These are phyloP conservation scores for Daldinia eschscholtzii DNA, from an alignment of 2,329 filamentous ascomycete genomes.

Conservation along the genomic window DNA sequence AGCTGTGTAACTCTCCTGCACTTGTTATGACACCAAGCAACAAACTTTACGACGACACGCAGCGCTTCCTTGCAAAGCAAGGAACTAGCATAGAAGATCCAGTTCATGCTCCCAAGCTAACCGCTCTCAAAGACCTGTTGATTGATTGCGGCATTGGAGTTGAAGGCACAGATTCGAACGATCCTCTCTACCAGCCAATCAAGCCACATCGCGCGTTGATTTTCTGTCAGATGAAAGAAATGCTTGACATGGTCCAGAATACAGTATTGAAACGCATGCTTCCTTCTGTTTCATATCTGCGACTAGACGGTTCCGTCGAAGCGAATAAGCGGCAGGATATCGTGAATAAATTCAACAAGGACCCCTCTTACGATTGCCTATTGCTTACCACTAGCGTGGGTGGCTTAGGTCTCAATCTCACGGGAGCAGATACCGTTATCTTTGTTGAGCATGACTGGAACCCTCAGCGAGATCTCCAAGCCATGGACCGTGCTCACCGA, in stretches of 20 bases:
- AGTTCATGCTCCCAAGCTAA: slow-evolving; percentile 90
- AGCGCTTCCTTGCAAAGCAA: slow-evolving; percentile 81
- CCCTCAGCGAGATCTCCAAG: slow-evolving; percentile 97
- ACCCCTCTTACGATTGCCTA: slow-evolving; percentile 94
- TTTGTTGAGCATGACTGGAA: slow-evolving; percentile 99
- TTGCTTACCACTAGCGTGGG: slow-evolving; percentile 95
- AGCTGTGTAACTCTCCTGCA: slow-evolving; percentile 97
- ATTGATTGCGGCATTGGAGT: slow-evolving; percentile 98
- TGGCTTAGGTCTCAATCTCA: slow-evolving; percentile 93
- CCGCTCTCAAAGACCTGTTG: slow-evolving; percentile 89
- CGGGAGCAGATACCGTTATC: slow-evolving; percentile 97
- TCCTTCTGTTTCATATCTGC: slow-evolving; percentile 91
- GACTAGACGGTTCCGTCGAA: slow-evolving; percentile 94
- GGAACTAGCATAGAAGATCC: slow-evolving; percentile 87
- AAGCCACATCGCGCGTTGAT: slow-evolving; percentile 95
- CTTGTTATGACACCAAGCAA: slow-evolving; percentile 96
- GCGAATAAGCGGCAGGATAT: slow-evolving; percentile 95
- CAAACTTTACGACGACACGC: slow-evolving; percentile 89
- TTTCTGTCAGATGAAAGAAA: slow-evolving; percentile 99
- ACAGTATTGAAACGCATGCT: slow-evolving; percentile 91
- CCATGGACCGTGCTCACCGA: slow-evolving; percentile 98
- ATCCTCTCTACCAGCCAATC: slow-evolving; percentile 81
- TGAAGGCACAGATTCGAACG: slow-evolving; percentile 71
- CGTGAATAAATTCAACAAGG: slow-evolving; percentile 98
- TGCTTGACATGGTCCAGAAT: slow-evolving; percentile 98